Evolutionary conservation across 2,329 filamentous ascomycete species (phyloP).

Genomic region (Calonectria pseudoturangicola): DNA sequence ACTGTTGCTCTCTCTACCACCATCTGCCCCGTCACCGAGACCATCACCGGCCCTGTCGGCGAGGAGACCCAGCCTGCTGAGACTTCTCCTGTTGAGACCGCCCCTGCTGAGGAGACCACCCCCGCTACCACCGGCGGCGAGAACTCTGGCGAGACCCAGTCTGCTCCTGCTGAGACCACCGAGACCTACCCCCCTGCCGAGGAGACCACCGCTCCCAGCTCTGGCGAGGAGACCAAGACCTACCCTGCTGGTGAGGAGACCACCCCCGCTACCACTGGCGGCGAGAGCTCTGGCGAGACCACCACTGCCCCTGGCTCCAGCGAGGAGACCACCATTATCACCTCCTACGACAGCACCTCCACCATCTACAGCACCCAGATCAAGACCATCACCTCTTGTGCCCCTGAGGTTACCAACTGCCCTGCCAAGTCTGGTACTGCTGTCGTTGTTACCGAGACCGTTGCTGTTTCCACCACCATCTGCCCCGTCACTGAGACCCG

Average conservation of each 20-base stretch:
- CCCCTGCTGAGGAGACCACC: constrained; percentile 36
- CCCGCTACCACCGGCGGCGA: background rate
- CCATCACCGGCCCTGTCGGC: constrained; percentile 51
- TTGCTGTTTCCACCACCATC: constrained; percentile 50
- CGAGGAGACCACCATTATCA: constrained; percentile 49
- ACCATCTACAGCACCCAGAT: constrained; percentile 58
- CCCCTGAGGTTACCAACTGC: constrained; percentile 66
- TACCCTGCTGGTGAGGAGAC: constrained; percentile 11
- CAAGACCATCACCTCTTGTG: constrained; percentile 60
- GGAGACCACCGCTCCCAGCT: constrained; percentile 20
- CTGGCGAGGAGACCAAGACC: constrained; percentile 8
- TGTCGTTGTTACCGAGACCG: constrained; percentile 52
- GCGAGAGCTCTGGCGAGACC: constrained; percentile 33
- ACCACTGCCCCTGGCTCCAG: constrained; percentile 22
- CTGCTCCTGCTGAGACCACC: constrained; percentile 35
- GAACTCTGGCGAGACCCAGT: constrained; percentile 38
- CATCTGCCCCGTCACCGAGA: constrained; percentile 77
- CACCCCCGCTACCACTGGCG: constrained; percentile 20
- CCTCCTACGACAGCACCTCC: constrained; percentile 56
- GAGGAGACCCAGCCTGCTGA: constrained; percentile 42
- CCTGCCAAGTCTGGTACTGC: constrained; percentile 60
- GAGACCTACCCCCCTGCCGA: constrained; percentile 28
- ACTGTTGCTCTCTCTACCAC: constrained; percentile 76
- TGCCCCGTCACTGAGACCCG: constrained; percentile 53
- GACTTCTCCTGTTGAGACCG: constrained; percentile 18